Evolutionary conservation across 108 stramenopile species (phyloP), one percentile per base, ranked within the genome.

Genomic region (Ochromonas danica): DNA sequence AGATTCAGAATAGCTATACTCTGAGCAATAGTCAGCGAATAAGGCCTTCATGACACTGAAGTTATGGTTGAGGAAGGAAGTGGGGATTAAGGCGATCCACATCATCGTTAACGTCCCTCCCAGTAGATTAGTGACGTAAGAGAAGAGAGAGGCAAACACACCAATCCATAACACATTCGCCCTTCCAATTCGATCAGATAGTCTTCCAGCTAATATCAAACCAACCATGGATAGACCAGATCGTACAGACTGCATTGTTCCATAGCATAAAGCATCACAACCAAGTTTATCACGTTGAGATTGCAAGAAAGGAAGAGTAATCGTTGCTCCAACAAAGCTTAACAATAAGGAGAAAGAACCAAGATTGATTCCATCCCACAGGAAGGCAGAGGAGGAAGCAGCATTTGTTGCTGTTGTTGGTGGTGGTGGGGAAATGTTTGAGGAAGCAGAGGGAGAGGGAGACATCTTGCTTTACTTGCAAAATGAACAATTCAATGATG

Each of bases 61-160:
- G 80, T 92, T 92, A 43, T 94, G 91, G 71, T 94, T 90, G 17
- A 91, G 79, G 57, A 91, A 81, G 3, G 92, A 87, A 1, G 83
- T 83, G 22, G 93, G 93, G 36, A 92, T 81, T 84, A 92, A 87
- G 61, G 89, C 88, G 0, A 90, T 71, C 88, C 88, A 94, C 67
- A 94, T 78, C 36, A 86, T 83, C 0, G 31, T 27, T 22, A 92
- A 75, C 0, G 87, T 82, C 3, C 79, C 78, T 1, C 88, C 81
- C 0, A 70, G 70, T 40, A 60, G 61, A 6, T 85, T 85, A 45
- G 89, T 62, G 1, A 85, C 33, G 30, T 90, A 42, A 27, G 89
- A 88, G 45, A 84, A 3, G 0, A 85, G 60, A 0, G 90, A 77
- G 6, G 91, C 93, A 0, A 87, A 17, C 1, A 89, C 77, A 10